Base-by-base conservation (phyloP, 1,284 basidiomycete genomes). In the Ganoderma sinense region DNA sequence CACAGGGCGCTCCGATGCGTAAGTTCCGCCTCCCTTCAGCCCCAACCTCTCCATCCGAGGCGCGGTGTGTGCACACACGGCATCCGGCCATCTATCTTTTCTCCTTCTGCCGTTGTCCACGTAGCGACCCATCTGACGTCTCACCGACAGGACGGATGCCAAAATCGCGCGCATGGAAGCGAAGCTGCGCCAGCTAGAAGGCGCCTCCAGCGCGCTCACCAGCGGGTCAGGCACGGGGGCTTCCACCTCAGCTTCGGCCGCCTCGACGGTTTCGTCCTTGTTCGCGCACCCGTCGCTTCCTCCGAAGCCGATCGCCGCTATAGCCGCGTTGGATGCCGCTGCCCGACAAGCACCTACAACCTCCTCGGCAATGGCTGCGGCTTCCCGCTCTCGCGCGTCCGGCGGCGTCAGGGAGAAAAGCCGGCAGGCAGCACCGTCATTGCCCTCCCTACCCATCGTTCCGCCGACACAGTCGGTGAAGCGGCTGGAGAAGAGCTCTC, bases 101-200 rank as follows among this genome's bases (percentile, higher is more conserved):
- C 4, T 39, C 31, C 36, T 13, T 51, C 20, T 11, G 11, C 23
- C 48, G 11, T 23, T 10, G 23, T 61, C 39, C n/a, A 16, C 8
- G 23, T 23, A 26, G 20, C 29, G 43, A 7, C 31, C 62, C 11
- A n/a, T 23, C 62, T 63, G 62, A 48, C 43, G 7, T 23, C 31
- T 62, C 36, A 53, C 58, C 45, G 14, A 43, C 75, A 96, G 95
- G 67, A 96, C 94, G 1, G 85, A 89, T 62, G 91, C 91, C 73
- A 98, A 98, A 82, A 99, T 99, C 75, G 96, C 96, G 1, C 90
- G 93, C 71, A 93, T 98, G 87, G 97, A 99, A 80, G 97, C 97
- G 5, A 99, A 99, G 80, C 85, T 99, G 26, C 88, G 90, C 11
- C 89, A 94, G 72, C 89, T 98, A 88, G 89, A 90, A 74, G 80